Percentiles rank a stretch among this genome's conserved stretches.
These are phyloP conservation scores for Erysimum pusillum DNA, from an alignment of 441 rosid species.

Conservation along the genomic window DNA sequence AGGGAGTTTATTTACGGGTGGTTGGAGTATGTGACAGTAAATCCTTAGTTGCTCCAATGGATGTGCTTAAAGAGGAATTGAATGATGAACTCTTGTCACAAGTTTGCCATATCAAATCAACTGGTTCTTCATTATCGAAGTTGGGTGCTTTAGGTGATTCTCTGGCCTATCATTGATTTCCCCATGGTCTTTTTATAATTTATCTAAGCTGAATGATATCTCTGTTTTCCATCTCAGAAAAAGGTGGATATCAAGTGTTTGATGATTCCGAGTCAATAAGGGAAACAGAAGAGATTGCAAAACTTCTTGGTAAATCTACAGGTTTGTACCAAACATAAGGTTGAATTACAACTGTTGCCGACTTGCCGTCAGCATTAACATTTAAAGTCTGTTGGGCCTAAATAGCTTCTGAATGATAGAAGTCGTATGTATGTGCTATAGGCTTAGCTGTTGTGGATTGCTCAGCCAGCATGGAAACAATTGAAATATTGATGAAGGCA, in stretches of 20 bases:
- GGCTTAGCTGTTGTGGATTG: conserved; percentile 88
- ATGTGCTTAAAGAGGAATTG: conserved; percentile 60
- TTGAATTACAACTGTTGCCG: background rate
- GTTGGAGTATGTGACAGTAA: conserved; percentile 86
- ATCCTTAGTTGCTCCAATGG: conserved; percentile 61
- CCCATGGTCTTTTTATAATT: conserved; percentile 8
- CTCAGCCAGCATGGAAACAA: conserved; percentile 78
- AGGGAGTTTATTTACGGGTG: conserved; percentile 84
- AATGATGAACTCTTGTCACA: conserved; percentile 62
- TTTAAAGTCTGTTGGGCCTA: background rate
- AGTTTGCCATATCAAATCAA: conserved; percentile 69
- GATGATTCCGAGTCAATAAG: conserved; percentile 50
- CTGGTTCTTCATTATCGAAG: conserved; percentile 59
- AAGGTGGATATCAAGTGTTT: conserved; percentile 59
- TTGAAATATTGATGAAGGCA: conserved; percentile 59
- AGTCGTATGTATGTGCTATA: conserved; percentile 33
- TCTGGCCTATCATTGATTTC: conserved; percentile 4
- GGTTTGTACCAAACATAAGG: conserved; percentile 53
- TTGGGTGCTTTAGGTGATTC: conserved; percentile 58
- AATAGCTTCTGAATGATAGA: conserved; percentile 6
- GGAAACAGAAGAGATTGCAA: conserved; percentile 57
- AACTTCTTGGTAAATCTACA: conserved; percentile 74
- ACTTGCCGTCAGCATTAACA: no score
- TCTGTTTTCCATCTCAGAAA: background rate
- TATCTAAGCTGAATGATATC: background rate